Percentiles rank a stretch among this genome's conserved stretches.
Conservation (phyloP, 176 grass and related monocot species). For the Zizania latifolia region DNA sequence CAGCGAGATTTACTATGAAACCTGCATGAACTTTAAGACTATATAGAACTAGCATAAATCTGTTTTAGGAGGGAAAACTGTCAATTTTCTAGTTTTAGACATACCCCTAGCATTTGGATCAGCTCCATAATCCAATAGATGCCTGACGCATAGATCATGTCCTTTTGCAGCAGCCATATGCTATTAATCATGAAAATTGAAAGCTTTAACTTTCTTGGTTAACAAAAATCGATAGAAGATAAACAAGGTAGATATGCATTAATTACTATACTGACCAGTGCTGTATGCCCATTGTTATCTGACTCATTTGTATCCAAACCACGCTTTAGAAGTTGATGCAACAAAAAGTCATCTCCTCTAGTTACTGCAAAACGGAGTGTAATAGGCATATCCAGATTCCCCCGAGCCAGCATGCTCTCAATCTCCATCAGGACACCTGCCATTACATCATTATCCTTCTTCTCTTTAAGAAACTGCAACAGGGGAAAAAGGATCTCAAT, state of each 20-base stretch:
- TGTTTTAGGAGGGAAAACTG: too few relatives aligned
- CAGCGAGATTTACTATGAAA: not conserved
- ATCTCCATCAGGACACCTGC: constrained; percentile 62
- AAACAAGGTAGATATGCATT: not conserved
- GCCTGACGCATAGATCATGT: constrained; percentile 56
- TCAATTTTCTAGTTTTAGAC: constrained; percentile 8
- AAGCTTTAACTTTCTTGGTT: not conserved
- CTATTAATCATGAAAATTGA: constrained; percentile 41
- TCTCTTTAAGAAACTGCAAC: constrained; percentile 64
- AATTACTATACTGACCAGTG: constrained; percentile 52
- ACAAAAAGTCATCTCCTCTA: constrained; percentile 59
- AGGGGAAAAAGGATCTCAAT: not conserved
- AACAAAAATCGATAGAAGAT: not conserved
- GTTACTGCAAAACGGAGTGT: constrained; percentile 76
- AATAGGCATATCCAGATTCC: constrained; percentile 75
- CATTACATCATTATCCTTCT: constrained; percentile 54
- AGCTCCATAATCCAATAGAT: constrained; percentile 69
- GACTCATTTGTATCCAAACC: constrained; percentile 73
- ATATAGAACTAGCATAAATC: too few relatives aligned
- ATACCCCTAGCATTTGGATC: constrained; percentile 84
- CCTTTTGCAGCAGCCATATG: constrained; percentile 93
- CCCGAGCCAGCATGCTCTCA: constrained; percentile 80
- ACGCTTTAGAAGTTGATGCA: constrained; percentile 83
- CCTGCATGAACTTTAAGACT: too few relatives aligned
- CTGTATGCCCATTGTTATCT: constrained; percentile 69